Percentiles rank a stretch among this genome's conserved stretches.
Conservation (phyloP, 2,329 filamentous ascomycete species). For the Coniochaeta ligniaria region DNA sequence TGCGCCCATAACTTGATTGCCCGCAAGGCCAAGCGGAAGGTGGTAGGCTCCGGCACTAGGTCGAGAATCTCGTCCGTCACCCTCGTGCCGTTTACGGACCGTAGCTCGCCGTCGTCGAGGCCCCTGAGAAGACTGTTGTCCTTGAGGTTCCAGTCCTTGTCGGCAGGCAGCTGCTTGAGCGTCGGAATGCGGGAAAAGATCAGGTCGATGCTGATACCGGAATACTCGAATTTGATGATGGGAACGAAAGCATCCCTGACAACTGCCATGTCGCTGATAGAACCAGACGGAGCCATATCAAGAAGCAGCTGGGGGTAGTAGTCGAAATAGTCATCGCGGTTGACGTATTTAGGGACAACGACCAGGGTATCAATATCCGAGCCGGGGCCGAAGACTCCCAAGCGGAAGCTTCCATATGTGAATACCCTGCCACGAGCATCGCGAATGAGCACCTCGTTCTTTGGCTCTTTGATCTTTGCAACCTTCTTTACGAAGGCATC, state of each 20-base stretch:
- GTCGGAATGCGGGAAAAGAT: constrained; percentile 74
- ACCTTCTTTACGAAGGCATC: constrained; percentile 83
- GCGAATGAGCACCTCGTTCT: constrained; percentile 71
- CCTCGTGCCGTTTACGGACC: constrained; percentile 87
- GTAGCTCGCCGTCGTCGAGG: constrained; percentile 77
- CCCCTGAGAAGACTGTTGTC: constrained; percentile 82
- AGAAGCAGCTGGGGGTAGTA: constrained; percentile 76
- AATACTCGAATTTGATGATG: constrained; percentile 94
- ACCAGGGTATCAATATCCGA: constrained; percentile 98
- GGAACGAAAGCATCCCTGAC: constrained; percentile 91
- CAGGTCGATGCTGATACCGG: constrained; percentile 87
- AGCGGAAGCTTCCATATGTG: constrained; percentile 89
- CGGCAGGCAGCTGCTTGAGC: constrained; percentile 60
- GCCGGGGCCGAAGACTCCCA: constrained; percentile 89
- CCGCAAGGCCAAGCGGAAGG: constrained; percentile 81
- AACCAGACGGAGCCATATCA: constrained; percentile 66
- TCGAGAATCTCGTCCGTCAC: constrained; percentile 89
- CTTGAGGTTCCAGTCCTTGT: constrained; percentile 64
- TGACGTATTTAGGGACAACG: constrained; percentile 83
- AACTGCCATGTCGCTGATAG: constrained; percentile 76
- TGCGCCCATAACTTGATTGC: constrained; percentile 97
- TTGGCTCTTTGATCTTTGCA: constrained; percentile 60
- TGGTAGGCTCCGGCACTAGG: constrained; percentile 80
- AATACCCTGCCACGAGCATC: constrained; percentile 88
- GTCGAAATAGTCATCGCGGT: constrained; percentile 85